These are phyloP conservation scores for Haberlea rhodopensis DNA, from an alignment of 257 asterid genomes.

Conservation along the genomic window DNA sequence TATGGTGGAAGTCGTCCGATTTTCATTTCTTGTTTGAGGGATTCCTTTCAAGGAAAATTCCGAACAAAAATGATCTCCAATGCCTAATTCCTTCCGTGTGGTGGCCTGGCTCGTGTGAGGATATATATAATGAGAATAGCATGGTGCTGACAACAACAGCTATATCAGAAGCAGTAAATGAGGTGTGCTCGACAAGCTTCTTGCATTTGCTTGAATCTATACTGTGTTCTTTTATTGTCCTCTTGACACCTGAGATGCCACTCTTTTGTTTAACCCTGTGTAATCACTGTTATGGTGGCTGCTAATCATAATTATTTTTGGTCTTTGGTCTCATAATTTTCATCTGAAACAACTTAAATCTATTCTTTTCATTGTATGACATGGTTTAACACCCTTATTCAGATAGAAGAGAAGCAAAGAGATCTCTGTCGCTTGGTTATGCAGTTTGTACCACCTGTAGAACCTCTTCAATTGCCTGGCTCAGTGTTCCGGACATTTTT, in stretches of 20 bases:
- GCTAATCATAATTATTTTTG: background rate
- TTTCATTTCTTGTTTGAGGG: conserved; percentile 84
- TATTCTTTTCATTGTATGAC: conserved; percentile 2
- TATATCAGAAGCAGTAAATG: conserved; percentile 73
- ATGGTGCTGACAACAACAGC: conserved; percentile 86
- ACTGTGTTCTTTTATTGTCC: background rate
- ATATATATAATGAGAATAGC: conserved; percentile 68
- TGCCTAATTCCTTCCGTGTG: conserved; percentile 86
- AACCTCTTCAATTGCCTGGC: conserved; percentile 79
- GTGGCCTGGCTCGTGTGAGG: conserved; percentile 96
- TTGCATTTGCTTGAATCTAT: conserved; percentile 4
- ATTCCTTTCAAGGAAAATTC: conserved; percentile 73
- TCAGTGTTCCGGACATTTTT: conserved; percentile 79
- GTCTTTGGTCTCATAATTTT: background rate
- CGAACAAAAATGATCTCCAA: conserved; percentile 89
- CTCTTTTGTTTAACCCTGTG: background rate
- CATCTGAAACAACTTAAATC: conserved; percentile 11
- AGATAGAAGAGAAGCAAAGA: conserved; percentile 97
- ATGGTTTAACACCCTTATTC: conserved; percentile 27
- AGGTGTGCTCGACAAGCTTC: conserved; percentile 43
- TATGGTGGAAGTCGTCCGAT: conserved; percentile 82
- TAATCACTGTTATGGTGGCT: conserved; percentile 4
- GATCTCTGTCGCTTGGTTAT: conserved; percentile 85
- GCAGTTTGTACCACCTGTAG: conserved; percentile 83
- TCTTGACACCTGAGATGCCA: background rate